These are phyloP conservation scores for Sonneratia caseolaris DNA, from an alignment of 345 rosid genomes.

Conservation along the genomic window DNA sequence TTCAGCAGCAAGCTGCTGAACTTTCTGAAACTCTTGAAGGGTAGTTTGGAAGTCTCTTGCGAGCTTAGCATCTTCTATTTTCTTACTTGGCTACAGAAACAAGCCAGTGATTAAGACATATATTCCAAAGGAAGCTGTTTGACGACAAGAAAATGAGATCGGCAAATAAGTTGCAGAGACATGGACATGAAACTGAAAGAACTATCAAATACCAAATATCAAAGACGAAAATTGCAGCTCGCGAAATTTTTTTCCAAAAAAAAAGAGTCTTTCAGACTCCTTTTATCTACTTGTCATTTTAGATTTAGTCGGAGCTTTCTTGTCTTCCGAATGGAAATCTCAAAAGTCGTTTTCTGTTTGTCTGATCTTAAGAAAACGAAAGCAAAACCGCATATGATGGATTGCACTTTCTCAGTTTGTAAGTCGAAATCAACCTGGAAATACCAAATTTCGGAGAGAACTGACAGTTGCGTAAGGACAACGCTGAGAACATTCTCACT, in stretches of 20 bases:
- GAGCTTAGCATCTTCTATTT: slow-evolving; percentile 59
- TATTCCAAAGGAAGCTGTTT: not conserved
- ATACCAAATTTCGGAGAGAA: too few species aligned
- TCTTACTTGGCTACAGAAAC: slow-evolving; percentile 36
- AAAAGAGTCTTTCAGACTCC: not conserved
- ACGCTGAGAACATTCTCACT: not conserved
- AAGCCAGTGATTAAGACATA: not conserved
- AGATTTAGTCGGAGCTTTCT: not conserved
- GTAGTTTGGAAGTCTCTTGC: slow-evolving; percentile 55
- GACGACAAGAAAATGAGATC: not conserved
- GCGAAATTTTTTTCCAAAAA: not conserved
- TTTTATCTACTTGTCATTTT: too few species aligned
- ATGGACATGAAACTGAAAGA: not conserved
- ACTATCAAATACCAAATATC: not conserved
- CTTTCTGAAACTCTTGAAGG: slow-evolving; percentile 57
- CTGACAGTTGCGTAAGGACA: not conserved
- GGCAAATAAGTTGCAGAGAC: not conserved
- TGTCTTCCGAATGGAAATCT: not conserved
- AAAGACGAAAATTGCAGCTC: not conserved
- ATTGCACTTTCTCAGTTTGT: too few species aligned
- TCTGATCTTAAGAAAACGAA: too few species aligned
- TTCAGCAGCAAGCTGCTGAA: slow-evolving; percentile 57
- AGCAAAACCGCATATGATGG: too few species aligned
- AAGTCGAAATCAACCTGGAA: too few species aligned
- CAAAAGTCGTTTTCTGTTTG: too few species aligned